These are phyloP conservation scores for Postia placenta DNA, from an alignment of 768 basidiomycete genomes.

Conservation along the genomic window DNA sequence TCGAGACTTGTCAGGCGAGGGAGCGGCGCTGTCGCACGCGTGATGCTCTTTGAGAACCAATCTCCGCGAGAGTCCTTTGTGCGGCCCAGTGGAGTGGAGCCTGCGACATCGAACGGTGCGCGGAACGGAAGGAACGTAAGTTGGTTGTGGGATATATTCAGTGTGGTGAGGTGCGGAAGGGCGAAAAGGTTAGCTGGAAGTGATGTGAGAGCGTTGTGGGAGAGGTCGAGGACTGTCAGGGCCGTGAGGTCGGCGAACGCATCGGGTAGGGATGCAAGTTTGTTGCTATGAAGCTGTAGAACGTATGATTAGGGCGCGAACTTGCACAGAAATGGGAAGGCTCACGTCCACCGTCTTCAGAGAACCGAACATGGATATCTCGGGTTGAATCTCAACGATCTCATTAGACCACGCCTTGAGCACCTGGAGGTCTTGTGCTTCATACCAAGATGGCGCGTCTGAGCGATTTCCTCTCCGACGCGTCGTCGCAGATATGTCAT, in stretches of 20 bases:
- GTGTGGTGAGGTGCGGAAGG: constrained; percentile 55
- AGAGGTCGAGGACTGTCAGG: constrained; percentile 66
- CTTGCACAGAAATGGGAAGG: constrained; percentile 7
- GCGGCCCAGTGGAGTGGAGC: constrained; percentile 27
- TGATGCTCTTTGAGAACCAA: constrained; percentile 60
- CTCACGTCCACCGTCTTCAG: constrained; percentile 76
- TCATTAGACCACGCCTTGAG: constrained; percentile 80
- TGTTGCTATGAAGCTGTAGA: constrained; percentile 69
- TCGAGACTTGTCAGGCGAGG: constrained; percentile 62
- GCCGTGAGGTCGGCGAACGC: constrained; percentile 63
- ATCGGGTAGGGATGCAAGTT: constrained; percentile 51
- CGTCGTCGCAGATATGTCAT: constrained; percentile 25
- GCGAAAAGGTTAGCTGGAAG: constrained; percentile 63
- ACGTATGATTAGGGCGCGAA: constrained; percentile 3
- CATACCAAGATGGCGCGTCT: constrained; percentile 66
- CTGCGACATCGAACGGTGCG: constrained; percentile 39
- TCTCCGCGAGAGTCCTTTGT: constrained; percentile 28
- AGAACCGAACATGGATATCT: constrained; percentile 80
- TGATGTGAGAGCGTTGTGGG: constrained; percentile 58
- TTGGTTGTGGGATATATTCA: constrained; percentile 70
- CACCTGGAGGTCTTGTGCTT: constrained; percentile 70
- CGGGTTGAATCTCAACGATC: constrained; percentile 72
- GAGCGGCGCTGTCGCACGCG: constrained; percentile 56
- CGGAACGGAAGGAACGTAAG: constrained; percentile 58
- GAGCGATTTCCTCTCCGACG: constrained; percentile 34